Base-by-base conservation (phyloP, 371 early-diverging fungal genomes). In the Rhizopus delemar region DNA sequence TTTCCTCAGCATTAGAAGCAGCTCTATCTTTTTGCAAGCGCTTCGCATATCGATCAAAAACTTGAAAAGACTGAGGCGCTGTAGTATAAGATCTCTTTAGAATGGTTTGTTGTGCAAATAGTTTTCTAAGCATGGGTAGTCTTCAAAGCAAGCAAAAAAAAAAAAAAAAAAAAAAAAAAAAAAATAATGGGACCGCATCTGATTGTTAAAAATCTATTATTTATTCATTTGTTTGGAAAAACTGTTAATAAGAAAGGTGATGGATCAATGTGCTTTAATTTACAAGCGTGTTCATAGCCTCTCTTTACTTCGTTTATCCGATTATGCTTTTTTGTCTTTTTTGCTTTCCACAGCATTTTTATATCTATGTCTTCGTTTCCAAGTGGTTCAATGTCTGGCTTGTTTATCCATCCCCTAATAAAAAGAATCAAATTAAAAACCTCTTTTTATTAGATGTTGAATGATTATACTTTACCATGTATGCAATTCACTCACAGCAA, bases 41-140 rank as follows among this genome's bases (percentile, higher is more conserved):
- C 70, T 96, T 96, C 41, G 71, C 82, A 3, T 78, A 65, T 43
- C 93, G 84, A 68, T 94, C 83, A 69, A 94, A 94, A 9, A 94
- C 87, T 43, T 83, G 76, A 54, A 87, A 88, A 12, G 80, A 53
- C 35, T 49, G 60, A 8, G 71, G 52, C 16, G 66, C 60, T 31
- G 66, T 51, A 2, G 66, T 62, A 51, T 68, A 68, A 16, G 4
- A 39, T 1, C 52, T 13, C 39, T 38, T 52, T 13, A 33, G 16
- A 32, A n/a, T 28, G 12, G 5, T 8, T 12, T 29, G 48, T 28
- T 48, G 48, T 48, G 8, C 29, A 29, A 48, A 8, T 28, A 29
- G 29, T 48, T 29, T 22, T 48, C 29, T 48, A 29, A 48, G 31
- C 48, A 48, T 48, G 22, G 31, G 43, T 43, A 5, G 5, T 43